Conservation (phyloP, 2,329 filamentous ascomycete species). For the Fusarium ramigenum region DNA sequence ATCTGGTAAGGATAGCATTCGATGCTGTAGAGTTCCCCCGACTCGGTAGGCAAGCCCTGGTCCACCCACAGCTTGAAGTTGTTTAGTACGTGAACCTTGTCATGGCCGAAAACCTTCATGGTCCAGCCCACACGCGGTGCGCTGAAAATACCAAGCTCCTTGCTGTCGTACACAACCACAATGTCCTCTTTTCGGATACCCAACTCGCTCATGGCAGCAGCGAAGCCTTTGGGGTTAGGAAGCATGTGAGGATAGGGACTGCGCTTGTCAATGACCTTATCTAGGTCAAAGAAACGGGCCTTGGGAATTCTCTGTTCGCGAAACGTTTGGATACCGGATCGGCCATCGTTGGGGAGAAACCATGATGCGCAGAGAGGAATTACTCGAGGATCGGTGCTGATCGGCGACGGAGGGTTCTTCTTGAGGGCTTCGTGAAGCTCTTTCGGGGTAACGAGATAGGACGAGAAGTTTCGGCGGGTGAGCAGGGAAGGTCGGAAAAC, state of each 20-base stretch:
- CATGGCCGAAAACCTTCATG: constrained; percentile 87
- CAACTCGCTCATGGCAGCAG: constrained; percentile 85
- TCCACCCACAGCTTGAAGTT: constrained; percentile 97
- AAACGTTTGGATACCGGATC: constrained; percentile 84
- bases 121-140: constrained; percentile 96
- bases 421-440: constrained; percentile 84
- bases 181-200: constrained; percentile 89
- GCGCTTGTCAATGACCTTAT: constrained; percentile 86
- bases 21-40: constrained; percentile 75
- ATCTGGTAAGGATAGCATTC: constrained; percentile 73
- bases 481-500: constrained; percentile 45
- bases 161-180: constrained; percentile 92
- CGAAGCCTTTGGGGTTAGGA: constrained; percentile 81
- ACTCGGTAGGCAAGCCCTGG: constrained; percentile 81
- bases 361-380: constrained; percentile 92
- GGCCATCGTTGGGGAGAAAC: constrained; percentile 94
- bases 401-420: constrained; percentile 80
- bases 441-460: constrained; percentile 86
- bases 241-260: constrained; percentile 98
- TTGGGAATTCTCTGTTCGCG: constrained; percentile 84
- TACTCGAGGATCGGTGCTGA: constrained; percentile 83
- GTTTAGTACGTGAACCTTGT: constrained; percentile 88
- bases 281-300: constrained; percentile 95
- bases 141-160: constrained; percentile 92
- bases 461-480: constrained; percentile 64